Conservation (phyloP, 495 filamentous ascomycete species). For the Lasiosphaeria ovina region DNA sequence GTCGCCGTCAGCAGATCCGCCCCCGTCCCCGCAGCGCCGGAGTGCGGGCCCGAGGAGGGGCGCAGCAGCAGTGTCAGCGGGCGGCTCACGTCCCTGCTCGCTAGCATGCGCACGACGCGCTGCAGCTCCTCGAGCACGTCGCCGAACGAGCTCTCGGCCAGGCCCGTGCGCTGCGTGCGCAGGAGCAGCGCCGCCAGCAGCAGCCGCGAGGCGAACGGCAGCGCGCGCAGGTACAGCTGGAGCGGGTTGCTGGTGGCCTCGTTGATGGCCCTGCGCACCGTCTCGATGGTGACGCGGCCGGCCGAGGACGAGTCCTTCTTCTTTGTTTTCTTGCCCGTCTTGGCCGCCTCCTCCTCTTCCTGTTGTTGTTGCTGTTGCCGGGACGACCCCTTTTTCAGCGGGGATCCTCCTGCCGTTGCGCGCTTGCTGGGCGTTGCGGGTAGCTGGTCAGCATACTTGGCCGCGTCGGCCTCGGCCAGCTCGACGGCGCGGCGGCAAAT, state of each 20-base stretch:
- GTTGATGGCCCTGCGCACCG: constrained; percentile 88
- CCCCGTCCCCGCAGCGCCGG: too few relatives aligned
- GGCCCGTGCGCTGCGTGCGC: constrained; percentile 74
- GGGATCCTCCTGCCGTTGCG: not conserved
- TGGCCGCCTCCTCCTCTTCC: constrained; percentile 17
- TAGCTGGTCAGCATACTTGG: constrained; percentile 12
- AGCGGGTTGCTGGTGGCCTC: constrained; percentile 92
- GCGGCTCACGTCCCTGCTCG: constrained; percentile 53
- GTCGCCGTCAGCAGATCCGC: not conserved
- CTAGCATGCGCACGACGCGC: constrained; percentile 58
- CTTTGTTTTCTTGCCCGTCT: constrained; percentile 10
- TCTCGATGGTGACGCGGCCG: constrained; percentile 81
- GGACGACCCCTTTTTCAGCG: not conserved
- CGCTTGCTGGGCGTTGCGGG: constrained; percentile 29
- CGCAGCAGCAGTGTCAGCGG: constrained; percentile 33
- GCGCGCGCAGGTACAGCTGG: constrained; percentile 77
- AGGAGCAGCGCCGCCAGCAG: constrained; percentile 79
- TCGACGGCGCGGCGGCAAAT: constrained; percentile 96
- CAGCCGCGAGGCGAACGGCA: constrained; percentile 79
- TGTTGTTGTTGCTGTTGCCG: too few relatives aligned
- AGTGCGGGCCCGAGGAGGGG: constrained; percentile 8
- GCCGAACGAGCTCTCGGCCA: constrained; percentile 83
- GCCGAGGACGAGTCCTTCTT: constrained; percentile 25
- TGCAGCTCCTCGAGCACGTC: constrained; percentile 90
- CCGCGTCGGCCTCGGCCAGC: constrained; percentile 76